Evolutionary conservation across 2,329 filamentous ascomycete genomes (phyloP).

Genomic region (Penicillium hordei): DNA sequence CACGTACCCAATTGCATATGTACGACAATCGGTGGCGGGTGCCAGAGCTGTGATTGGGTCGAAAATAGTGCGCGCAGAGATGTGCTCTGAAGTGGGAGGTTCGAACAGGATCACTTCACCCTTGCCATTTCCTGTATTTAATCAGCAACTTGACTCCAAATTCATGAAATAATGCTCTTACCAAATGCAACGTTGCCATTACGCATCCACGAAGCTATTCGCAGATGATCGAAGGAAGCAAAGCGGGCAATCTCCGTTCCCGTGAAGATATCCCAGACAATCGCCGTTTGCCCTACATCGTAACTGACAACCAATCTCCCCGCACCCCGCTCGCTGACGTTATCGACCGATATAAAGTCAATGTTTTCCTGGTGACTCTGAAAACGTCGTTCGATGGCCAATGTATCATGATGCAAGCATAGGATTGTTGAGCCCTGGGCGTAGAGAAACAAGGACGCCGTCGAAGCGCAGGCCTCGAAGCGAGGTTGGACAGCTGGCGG

Average conservation of each 20-base stretch:
- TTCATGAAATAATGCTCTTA: conserved; percentile 47
- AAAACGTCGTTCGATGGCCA: conserved; percentile 85
- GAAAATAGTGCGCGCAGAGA: conserved; percentile 87
- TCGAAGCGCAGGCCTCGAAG: conserved; percentile 87
- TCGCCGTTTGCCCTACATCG: conserved; percentile 84
- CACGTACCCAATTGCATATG: conserved; percentile 88
- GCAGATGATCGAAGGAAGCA: conserved; percentile 82
- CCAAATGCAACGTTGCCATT: conserved; percentile 97
- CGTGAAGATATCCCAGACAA: conserved; percentile 94
- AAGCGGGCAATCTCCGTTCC: conserved; percentile 91
- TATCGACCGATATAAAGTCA: conserved; percentile 82
- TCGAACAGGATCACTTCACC: conserved; percentile 95
- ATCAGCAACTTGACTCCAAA: conserved; percentile 16
- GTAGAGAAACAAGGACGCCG: conserved; percentile 86
- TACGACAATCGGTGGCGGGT: conserved; percentile 83
- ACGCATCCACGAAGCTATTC: conserved; percentile 88
- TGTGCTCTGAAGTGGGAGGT: conserved; percentile 86
- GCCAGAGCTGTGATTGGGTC: conserved; percentile 94
- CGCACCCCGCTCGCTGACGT: conserved; percentile 79
- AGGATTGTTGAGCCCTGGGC: conserved; percentile 78
- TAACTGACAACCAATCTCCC: conserved; percentile 90
- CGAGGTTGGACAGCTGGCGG: conserved; percentile 44
- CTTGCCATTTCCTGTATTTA: conserved; percentile 73
- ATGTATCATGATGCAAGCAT: conserved; percentile 86
- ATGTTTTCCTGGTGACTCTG: conserved; percentile 81